Evolutionary conservation across 345 rosid species (phyloP), one percentile per base, ranked within the genome.

Genomic region (Gossypium rotundifolium): DNA sequence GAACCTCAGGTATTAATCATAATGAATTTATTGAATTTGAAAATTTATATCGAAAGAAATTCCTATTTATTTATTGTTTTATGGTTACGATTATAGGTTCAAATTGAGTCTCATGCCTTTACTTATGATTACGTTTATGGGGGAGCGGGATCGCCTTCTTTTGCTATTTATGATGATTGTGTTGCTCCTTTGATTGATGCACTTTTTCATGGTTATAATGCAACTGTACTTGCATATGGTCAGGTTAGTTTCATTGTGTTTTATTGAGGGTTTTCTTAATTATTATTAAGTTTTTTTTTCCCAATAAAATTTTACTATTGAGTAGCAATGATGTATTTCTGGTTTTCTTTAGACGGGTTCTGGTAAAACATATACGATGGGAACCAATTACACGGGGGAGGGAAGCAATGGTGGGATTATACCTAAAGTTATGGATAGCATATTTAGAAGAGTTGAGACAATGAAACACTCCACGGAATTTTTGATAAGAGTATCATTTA

Each of bases 291-390:
- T 44, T 44, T 1, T 29, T 61, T 58, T 55, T 55, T 55, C 1
- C 4, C 5, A 1, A 11, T 9, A 2, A 65, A 42, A 13, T 76
- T 72, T 65, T 76, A 67, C 67, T 11, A 23, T 71, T 68, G 67
- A 58, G 10, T 70, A 5, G 52, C 45, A 9, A 70, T 29, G 7
- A 3, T 29, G 13, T n/a, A 69, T 69, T 51, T 29, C 2, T 29
- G 29, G 16, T 22, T 12, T 40, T 42, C 10, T 66, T 23, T 55
- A 95, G 98, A 95, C 98, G n/a, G 98, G 98, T 70, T 95, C 99
- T 1, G 99, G 97, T n/a, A 95, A 95, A 75, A 93, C 99, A 0
- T 95, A 91, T 48, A 95, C 97, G 3, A 95, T 95, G 99, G 99
- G 99, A 22, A 95, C 99, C 25, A 93, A 89, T 72, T 93, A 91